A percentile compares a stretch with the other conserved stretches of the same genome.
Evolutionary conservation across 306 rosid species (phyloP).

Genomic region (Oxytropis ochrocephala): DNA sequence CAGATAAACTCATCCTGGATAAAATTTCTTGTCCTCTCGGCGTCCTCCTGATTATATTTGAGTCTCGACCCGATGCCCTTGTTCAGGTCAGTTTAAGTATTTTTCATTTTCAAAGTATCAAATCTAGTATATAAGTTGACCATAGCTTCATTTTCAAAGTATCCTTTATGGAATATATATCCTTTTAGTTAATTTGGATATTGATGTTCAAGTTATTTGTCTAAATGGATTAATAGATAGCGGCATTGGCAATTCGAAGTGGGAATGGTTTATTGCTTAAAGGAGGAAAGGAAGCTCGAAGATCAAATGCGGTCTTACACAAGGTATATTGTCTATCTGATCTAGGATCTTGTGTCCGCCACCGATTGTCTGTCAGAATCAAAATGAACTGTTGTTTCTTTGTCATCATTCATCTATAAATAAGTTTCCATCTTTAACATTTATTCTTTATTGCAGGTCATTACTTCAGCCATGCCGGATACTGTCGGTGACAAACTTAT

Average conservation of each 20-base stretch:
- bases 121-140: not conserved
- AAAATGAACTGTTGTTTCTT: not conserved
- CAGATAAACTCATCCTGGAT: constrained; percentile 69
- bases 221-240: constrained; percentile 54
- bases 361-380: no score
- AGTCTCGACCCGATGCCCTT: constrained; percentile 96
- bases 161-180: constrained; percentile 1
- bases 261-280: constrained; percentile 91
- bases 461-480: constrained; percentile 64
- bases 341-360: no score
- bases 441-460: constrained; percentile 46
- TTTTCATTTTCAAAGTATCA: not conserved
- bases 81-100: constrained; percentile 62
- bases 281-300: constrained; percentile 87
- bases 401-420: not conserved
- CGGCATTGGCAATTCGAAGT: constrained; percentile 81
- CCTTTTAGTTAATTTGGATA: not conserved
- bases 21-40: constrained; percentile 73
- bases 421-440: not conserved
- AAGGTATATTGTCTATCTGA: constrained; percentile 78
- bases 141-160: not conserved
- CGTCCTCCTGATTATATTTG: constrained; percentile 73
- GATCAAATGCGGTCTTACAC: constrained; percentile 72
- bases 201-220: constrained; percentile 3
- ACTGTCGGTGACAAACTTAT: constrained; percentile 65